Evolutionary conservation across 2,329 filamentous ascomycete genomes (phyloP), one percentile per base, ranked within the genome.

Genomic region (Juglanconis oblonga): DNA sequence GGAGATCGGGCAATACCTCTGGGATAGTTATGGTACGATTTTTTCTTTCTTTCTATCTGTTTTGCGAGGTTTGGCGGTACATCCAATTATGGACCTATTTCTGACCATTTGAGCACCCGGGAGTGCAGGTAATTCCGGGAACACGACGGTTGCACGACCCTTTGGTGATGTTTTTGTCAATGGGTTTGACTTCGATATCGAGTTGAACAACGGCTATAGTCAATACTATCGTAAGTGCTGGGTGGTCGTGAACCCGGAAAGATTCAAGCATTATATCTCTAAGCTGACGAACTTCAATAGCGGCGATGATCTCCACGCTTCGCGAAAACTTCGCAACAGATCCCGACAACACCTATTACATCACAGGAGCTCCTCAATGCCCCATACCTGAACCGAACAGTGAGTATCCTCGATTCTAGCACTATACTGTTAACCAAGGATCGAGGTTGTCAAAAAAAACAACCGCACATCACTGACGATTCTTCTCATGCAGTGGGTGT

Each of bases 311-410:
- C 50, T 64, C 62, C 17, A 65, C 61, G 5, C 67, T 74, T 29
- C 74, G 71, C 38, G 66, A 65, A 13, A 70, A 68, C 59, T 76
- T 76, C 56, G 68, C 65, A 8, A 65, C 67, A 0, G 74, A 77
- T 58, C 50, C 71, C 8, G 61, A 64, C 29, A 70, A 72, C 50
- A 67, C 60, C 4, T 77, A 76, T 57, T 78, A 76, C 64, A 77
- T 79, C 58, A 77, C 76, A n/a, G 77, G 75, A 5, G 76, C 77
- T 4, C 78, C 78, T 0, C 78, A 80, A 58, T 80, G 78, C 59
- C 70, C 73, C 1, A 70, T 78, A n/a, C 77, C 78, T 1, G 78
- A 79, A 55, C 72, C 71, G 1, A 75, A 79, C 61, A 74, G 55
- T 51, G 7, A 52, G 55, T 13, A 24, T 35, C 24, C 7, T n/a